Base-by-base conservation (phyloP, 805 yeast genomes). In the Kazachstania kunashirensis region DNA sequence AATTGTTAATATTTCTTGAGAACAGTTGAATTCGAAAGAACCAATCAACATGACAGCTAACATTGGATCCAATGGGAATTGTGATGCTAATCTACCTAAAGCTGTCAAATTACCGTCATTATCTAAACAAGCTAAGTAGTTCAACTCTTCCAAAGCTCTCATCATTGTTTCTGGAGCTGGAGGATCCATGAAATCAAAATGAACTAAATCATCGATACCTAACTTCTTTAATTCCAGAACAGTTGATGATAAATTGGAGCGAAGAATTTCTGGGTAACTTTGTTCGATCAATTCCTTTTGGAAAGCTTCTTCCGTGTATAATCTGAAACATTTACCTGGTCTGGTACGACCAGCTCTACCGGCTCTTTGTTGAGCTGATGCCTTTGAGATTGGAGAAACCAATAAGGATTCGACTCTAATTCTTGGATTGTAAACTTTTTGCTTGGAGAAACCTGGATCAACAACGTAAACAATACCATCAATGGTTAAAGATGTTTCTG, bases 141-240 rank as follows among this genome's bases (percentile, higher is more conserved):
- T 88, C 52, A 89, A 70, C 60, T 89, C 98, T 61, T 89, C 98
- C 44, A 89, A 67, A 0, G 97, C 97, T 58, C 98, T 73, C 98
- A 92, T 92, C 98, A 89, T 92, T 6, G 98, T 92, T 62, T 89
- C 98, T 8, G 98, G 98, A 2, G 97, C 97, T 11, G 98, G 98
- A 6, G 98, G 97, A 56, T 89, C 98, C 95, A 89, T 89, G 57
- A 92, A 89, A 59, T 92, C 98, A 55, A 89, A 89, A 63, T 89
- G 97, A 27, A 92, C 98, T 53, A 89, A 73, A 63, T 89, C 97
- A 56, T 92, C 95, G 45, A 89, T 73, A 11, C 97, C 97, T 45
- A 92, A 72, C 62, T 92, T 92, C 59, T 92, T 92, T 61, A 89
- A 70, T 58, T 92, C 95, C 45, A 89, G 65, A 24, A 89, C 97